phyloP scores from a whole-genome alignment of 371 early-diverging fungal species.

The Mucor sp. region DNA sequence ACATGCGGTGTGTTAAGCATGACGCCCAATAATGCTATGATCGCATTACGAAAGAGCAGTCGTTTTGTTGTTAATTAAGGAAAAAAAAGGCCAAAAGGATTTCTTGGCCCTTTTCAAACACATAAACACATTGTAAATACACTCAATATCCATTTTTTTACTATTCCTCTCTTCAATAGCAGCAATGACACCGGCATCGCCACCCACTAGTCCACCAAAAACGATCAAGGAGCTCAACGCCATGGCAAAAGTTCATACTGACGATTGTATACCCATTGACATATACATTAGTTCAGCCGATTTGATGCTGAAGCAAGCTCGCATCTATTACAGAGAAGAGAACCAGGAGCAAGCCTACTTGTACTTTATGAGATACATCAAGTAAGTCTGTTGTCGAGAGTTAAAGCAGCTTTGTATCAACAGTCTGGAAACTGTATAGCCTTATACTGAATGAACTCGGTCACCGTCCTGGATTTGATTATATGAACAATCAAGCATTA shows the following conservation, averaged over 20 bases:
- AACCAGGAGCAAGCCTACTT: conserved; percentile 54
- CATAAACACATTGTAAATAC: neutral
- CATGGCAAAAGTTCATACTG: conserved; percentile 34
- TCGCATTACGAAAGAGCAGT: neutral
- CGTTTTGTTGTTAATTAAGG: neutral
- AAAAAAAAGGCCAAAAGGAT: neutral
- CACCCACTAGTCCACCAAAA: conserved; percentile 11
- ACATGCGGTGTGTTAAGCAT: no score
- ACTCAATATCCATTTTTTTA: neutral
- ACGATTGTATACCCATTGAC: conserved; percentile 46
- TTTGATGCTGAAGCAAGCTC: conserved; percentile 51
- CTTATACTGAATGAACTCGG: conserved; percentile 54
- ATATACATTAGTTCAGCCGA: conserved; percentile 57
- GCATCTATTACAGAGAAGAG: conserved; percentile 49
- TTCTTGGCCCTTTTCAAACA: conserved; percentile 8
- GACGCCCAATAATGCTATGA: neutral
- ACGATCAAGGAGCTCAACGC: conserved; percentile 40
- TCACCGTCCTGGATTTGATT: conserved; percentile 47
- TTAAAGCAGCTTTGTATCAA: neutral
- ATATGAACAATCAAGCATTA: neutral
- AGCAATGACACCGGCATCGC: neutral
- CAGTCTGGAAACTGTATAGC: conserved; percentile 18
- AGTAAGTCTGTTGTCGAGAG: conserved; percentile 28
- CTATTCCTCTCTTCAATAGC: neutral
- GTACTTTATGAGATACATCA: conserved; percentile 53